Evolutionary conservation across 148 eudicot species (phyloP).

Genomic region (Nyssa sinensis): DNA sequence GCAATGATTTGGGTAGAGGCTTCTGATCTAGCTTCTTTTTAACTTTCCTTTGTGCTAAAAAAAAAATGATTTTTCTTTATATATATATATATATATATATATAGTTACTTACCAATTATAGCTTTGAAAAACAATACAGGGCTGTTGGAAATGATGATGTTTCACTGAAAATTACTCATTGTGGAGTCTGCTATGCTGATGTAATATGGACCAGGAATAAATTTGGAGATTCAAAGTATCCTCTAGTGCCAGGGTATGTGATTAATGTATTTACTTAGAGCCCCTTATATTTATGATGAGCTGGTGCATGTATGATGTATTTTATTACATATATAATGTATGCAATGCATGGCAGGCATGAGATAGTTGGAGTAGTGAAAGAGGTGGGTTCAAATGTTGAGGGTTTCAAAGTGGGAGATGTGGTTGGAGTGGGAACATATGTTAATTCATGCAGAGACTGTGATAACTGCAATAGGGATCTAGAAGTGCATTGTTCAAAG

Average conservation of each 20-base stretch:
- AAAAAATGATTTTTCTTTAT: too few species aligned
- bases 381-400: constrained; percentile 44
- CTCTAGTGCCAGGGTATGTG: constrained; percentile 11
- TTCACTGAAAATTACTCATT: constrained; percentile 10
- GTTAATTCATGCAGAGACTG: constrained; percentile 46
- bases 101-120: neutral
- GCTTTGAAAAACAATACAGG: neutral
- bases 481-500: constrained; percentile 36
- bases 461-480: constrained; percentile 20
- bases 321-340: too few species aligned
- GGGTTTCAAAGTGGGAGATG: constrained; percentile 39
- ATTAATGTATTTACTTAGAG: too few species aligned
- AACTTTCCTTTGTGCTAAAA: too few species aligned
- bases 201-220: constrained; percentile 15
- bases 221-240: constrained; percentile 5
- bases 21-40: neutral
- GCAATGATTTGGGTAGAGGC: too few species aligned
- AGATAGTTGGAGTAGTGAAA: constrained; percentile 41
- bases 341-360: constrained; percentile 35
- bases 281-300: too few species aligned
- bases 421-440: constrained; percentile 31
- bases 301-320: too few species aligned
- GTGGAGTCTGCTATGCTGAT: constrained; percentile 13
- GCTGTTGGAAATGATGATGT: constrained; percentile 13
- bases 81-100: too few species aligned